Conservation (phyloP, 116 monocot species). For the Cymodocea nodosa region DNA sequence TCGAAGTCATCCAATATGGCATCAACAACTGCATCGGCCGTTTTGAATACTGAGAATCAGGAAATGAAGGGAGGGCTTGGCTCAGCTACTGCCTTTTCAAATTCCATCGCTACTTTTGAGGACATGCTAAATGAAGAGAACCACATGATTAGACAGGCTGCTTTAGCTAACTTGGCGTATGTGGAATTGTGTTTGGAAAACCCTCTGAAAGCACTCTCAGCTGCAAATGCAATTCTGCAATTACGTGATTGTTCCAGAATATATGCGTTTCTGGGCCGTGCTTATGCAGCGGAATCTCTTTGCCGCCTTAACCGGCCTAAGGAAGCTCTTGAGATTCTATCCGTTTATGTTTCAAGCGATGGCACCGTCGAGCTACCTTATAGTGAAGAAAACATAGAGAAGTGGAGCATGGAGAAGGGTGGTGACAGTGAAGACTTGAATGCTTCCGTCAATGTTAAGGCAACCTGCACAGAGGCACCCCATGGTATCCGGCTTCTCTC, state of each 20-base stretch:
- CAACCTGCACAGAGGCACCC: background rate
- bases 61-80: conserved; percentile 23
- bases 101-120: conserved; percentile 39
- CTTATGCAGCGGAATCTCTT: conserved; percentile 89
- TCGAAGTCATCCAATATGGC: conserved; percentile 26
- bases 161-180: conserved; percentile 66
- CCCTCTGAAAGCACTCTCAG: conserved; percentile 41
- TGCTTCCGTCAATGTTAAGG: background rate
- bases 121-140: conserved; percentile 49
- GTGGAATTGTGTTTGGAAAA: conserved; percentile 59
- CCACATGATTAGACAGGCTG: conserved; percentile 49
- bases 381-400: conserved; percentile 37
- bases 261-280: conserved; percentile 41
- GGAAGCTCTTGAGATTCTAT: conserved; percentile 65
- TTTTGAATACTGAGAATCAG: conserved; percentile 37
- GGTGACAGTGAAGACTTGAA: conserved; percentile 31
- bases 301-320: conserved; percentile 51
- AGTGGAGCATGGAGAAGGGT: conserved; percentile 21
- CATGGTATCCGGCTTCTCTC: conserved; percentile 19
- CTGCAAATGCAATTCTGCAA: conserved; percentile 33
- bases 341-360: conserved; percentile 33
- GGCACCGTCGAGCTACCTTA: conserved; percentile 39
- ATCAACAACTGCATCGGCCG: background rate
- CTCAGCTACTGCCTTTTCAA: conserved; percentile 8
- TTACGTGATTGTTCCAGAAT: conserved; percentile 59